Conservation (phyloP, 2,329 filamentous ascomycete species). For the Diaporthe sp. region DNA sequence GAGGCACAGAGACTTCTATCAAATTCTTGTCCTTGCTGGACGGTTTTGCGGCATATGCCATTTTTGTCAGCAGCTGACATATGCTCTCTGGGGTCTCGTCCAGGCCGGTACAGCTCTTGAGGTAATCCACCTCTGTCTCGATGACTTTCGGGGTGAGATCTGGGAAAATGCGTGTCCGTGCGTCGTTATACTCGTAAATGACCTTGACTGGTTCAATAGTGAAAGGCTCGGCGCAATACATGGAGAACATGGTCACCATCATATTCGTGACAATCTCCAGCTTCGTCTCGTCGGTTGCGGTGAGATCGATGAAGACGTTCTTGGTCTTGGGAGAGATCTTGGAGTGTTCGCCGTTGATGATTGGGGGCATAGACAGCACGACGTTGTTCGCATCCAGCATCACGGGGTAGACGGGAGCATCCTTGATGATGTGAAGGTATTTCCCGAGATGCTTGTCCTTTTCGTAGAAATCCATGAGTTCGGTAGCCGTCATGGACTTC, state of each 20-base stretch:
- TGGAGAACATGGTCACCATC: constrained; percentile 96
- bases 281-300: constrained; percentile 95
- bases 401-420: constrained; percentile 94
- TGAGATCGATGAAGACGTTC: constrained; percentile 98
- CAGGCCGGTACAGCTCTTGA: constrained; percentile 93
- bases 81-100: constrained; percentile 80
- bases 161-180: constrained; percentile 83
- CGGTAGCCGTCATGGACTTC: constrained; percentile 86
- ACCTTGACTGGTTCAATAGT: constrained; percentile 95
- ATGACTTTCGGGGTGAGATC: constrained; percentile 82
- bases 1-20: constrained; percentile 85
- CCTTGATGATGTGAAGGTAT: constrained; percentile 94
- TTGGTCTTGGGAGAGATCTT: constrained; percentile 94
- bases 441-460: constrained; percentile 92
- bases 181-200: constrained; percentile 88
- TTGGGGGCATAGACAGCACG: constrained; percentile 94
- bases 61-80: constrained; percentile 85
- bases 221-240: constrained; percentile 89
- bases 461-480: constrained; percentile 96
- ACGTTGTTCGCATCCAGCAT: constrained; percentile 90
- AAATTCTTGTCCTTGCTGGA: constrained; percentile 78
- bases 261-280: constrained; percentile 96
- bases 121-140: constrained; percentile 90
- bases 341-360: constrained; percentile 97
- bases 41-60: constrained; percentile 87